Conservation (phyloP, 2,329 filamentous ascomycete species). For the Alternaria brassicicola region DNA sequence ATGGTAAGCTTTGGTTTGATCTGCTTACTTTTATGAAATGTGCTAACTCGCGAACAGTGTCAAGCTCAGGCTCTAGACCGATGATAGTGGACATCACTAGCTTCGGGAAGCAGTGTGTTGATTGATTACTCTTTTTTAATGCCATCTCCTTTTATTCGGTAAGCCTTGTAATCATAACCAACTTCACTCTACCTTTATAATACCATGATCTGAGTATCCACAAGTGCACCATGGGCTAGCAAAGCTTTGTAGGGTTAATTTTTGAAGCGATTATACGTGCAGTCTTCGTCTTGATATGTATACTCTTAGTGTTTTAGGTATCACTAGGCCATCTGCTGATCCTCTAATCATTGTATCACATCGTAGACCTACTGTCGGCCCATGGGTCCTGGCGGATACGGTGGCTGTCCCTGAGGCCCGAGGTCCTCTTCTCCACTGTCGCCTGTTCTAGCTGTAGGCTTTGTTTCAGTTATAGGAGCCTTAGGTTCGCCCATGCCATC, state of each 20-base stretch:
- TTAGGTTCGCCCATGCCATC: slow-evolving; percentile 29
- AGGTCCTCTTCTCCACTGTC: slow-evolving; percentile 25
- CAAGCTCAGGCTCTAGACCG: slow-evolving; percentile 49
- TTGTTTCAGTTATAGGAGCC: slow-evolving; percentile 20
- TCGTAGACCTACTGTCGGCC: not conserved
- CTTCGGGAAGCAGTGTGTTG: not conserved
- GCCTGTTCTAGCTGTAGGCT: slow-evolving; percentile 14
- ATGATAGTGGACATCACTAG: slow-evolving; percentile 1
- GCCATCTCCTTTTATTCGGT: not conserved
- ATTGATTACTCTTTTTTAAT: not conserved
- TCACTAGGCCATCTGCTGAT: not conserved
- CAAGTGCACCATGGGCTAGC: no score
- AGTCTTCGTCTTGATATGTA: not conserved
- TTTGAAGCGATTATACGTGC: not conserved
- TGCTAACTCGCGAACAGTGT: slow-evolving; percentile 30
- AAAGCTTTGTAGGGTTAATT: not conserved
- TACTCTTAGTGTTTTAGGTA: rapidly evolving
- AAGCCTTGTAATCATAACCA: not conserved
- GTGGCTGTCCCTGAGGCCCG: slow-evolving; percentile 13
- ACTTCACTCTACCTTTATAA: not conserved
- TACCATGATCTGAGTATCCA: not conserved
- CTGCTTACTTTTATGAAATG: rapidly evolving
- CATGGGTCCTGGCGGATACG: slow-evolving; percentile 1
- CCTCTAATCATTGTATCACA: not conserved
- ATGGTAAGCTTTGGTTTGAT: slow-evolving; percentile 33